Evolutionary conservation across 1,284 basidiomycete species (phyloP), one percentile per base, ranked within the genome.

Genomic region (Melampsora americana): DNA sequence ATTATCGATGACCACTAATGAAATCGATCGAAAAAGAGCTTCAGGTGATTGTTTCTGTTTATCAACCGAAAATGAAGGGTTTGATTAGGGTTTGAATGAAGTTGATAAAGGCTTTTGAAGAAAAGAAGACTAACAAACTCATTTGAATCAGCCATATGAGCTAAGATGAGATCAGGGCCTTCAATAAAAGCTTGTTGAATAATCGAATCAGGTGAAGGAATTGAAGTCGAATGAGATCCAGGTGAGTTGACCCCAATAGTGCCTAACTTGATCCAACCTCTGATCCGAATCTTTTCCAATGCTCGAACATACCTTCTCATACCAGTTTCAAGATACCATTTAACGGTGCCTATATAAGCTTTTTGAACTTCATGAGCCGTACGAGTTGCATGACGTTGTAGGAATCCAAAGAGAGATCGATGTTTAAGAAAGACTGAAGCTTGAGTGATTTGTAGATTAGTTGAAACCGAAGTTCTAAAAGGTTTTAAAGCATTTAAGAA

Each of bases 291-390:
- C 83, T 86, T 88, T 30, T 89, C 87, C 62, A 98, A 85, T 79
- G 89, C 90, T 42, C 96, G 86, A 35, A 90, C 87, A 82, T 99
- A 99, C 66, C 96, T 86, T 77, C 96, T 85, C 81, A 99, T 95
- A 0, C 91, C 93, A 20, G 96, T 98, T 84, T 99, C 96, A 79
- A 94, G 98, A 82, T 97, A 99, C 23, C 92, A 87, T 26, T 94
- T 87, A 4, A 92, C 91, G 14, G 91, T 89, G 61, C 87, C 88
- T 42, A 91, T 85, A 82, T 99, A 99, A 4, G 91, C 90, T 65
- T 92, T 86, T 83, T 95, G 93, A 26, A 99, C 86, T 83, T 98
- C 95, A 77, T 88, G 88, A 1, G 95, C 94, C 32, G 95, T 90
- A 46, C 87, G 86, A 3, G 90, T 87, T 18, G 90, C 90, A 79